Evolutionary conservation across 768 basidiomycete genomes (phyloP), one percentile per base, ranked within the genome.

Genomic region (Gyrodon lividus): DNA sequence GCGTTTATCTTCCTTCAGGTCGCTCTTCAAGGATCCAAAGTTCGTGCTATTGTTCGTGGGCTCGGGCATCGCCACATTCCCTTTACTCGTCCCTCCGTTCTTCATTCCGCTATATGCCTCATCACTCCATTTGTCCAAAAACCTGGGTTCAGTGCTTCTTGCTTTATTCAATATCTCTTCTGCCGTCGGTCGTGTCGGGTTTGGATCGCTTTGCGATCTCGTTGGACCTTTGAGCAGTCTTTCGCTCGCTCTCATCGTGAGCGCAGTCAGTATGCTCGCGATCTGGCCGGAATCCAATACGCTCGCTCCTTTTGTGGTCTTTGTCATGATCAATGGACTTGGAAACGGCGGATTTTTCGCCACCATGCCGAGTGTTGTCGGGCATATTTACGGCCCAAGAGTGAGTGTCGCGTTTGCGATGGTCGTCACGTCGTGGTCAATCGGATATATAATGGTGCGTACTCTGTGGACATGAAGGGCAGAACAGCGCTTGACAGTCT

Each of bases 31-130:
- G 45, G 68, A 71, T 54, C 44, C 44, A 6, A 66, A 64, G 38
- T 67, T 63, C 22, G 44, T 60, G 13, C 47, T 62, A 6, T 58
- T 72, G 6, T 70, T 64, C 50, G 30, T 70, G n/a, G 68, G 66
- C 4, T 67, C 64, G 26, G 68, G 58, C n/a, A 52, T 70, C 22
- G 67, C 63, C 22, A 69, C 68, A 14, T 73, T 73, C 49, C 70
- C 68, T n/a, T 51, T 70, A 8, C 65, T 73, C 31, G 68, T 70
- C 20, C 63, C 71, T 1, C 65, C 67, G 10, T 73, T 70, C 59
- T 72, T 73, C 59, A 69, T 71, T 41, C 71, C 69, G 1, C 58
- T 65, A 9, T 73, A 72, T 48, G 65, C 68, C 46, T 57, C 61
- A 3, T 69, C 68, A 2, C 55, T 70, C 30, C 45, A 56, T 22